Conservation (phyloP, 202 grass and related monocot species). For the Zizania palustris region DNA sequence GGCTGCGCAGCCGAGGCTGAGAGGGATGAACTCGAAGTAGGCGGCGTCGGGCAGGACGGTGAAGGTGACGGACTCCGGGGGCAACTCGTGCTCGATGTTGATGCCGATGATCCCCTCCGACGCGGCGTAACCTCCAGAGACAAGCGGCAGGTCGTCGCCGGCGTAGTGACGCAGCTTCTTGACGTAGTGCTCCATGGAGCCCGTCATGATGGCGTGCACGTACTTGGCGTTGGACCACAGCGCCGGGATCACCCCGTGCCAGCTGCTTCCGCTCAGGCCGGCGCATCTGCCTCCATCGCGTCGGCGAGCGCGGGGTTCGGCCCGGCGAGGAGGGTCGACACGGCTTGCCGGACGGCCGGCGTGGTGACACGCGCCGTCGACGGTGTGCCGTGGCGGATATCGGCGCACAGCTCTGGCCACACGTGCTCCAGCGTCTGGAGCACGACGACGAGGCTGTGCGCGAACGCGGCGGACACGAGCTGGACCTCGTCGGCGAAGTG, state of each 20-base stretch:
- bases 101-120: constrained; percentile 84
- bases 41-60: constrained; percentile 80
- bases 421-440: constrained; percentile 83
- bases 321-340: constrained; percentile 46
- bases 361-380: constrained; percentile 54
- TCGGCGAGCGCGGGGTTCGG: constrained; percentile 73
- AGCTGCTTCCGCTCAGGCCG: constrained; percentile 57
- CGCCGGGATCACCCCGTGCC: constrained; percentile 90
- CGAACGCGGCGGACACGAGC: constrained; percentile 73
- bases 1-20: background rate
- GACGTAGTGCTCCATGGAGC: constrained; percentile 89
- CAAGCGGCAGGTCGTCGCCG: constrained; percentile 56
- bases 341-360: constrained; percentile 52
- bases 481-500: constrained; percentile 62
- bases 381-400: constrained; percentile 65
- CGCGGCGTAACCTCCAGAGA: constrained; percentile 78
- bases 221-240: constrained; percentile 86
- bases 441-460: constrained; percentile 78
- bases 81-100: constrained; percentile 62
- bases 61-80: constrained; percentile 63
- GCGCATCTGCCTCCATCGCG: constrained; percentile 52
- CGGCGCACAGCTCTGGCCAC: constrained; percentile 70
- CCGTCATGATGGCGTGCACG: constrained; percentile 92
- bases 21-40: constrained; percentile 92
- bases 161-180: constrained; percentile 89